Conservation (phyloP, 345 rosid genomes). For the Eucalyptus polyanthemos region DNA sequence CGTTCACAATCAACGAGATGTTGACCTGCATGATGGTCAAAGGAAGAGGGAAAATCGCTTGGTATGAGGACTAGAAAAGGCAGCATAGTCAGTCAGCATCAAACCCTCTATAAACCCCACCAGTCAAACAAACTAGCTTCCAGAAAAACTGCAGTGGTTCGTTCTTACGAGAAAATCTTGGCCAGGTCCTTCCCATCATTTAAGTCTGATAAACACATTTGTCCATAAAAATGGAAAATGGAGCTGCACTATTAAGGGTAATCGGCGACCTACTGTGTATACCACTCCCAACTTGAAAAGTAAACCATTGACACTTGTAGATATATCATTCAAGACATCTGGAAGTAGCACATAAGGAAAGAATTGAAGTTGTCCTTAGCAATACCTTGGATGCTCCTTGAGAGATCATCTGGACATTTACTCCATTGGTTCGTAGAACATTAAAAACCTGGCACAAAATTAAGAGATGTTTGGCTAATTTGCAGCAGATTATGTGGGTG, state of each 20-base stretch:
- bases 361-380: neutral
- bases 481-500: neutral
- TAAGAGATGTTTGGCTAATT: neutral
- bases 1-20: slow-evolving; percentile 80
- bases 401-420: slow-evolving; percentile 98
- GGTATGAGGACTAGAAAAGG: neutral
- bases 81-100: neutral
- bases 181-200: neutral
- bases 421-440: slow-evolving; percentile 75
- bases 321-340: neutral
- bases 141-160: neutral
- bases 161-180: neutral
- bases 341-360: neutral
- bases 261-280: neutral
- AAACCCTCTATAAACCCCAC: neutral
- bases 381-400: slow-evolving; percentile 99
- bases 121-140: neutral
- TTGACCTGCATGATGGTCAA: slow-evolving; percentile 43
- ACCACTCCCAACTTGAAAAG: neutral
- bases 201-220: neutral
- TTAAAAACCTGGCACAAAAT: slow-evolving; percentile 47
- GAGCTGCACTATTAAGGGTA: neutral
- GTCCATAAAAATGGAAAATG: neutral
- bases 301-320: neutral
- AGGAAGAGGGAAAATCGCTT: neutral